A percentile compares a stretch with the other conserved stretches of the same genome.
Conservation (phyloP, 208 protist genomes). For the Trichomonas tenax region DNA sequence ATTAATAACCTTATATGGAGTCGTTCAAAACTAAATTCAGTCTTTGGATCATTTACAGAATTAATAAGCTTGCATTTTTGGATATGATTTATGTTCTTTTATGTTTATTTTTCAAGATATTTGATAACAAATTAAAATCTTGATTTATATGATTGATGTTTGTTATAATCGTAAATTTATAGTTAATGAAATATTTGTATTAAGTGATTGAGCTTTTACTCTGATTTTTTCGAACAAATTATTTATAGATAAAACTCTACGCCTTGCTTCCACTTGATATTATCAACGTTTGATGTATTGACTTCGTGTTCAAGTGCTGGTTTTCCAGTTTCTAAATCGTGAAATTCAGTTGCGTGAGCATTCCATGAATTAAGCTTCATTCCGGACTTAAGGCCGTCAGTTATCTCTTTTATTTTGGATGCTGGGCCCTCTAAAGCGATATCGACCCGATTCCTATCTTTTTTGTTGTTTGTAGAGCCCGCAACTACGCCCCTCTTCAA, state of each 20-base stretch:
- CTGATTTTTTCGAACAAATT: neutral
- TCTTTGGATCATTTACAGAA: too few species aligned
- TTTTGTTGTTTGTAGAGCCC: neutral
- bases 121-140: too few species aligned
- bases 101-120: too few species aligned
- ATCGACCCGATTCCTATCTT: neutral
- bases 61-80: too few species aligned
- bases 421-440: neutral
- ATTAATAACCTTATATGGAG: too few species aligned
- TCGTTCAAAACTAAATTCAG: too few species aligned
- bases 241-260: constrained; percentile 8
- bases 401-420: neutral
- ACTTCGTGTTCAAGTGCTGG: neutral
- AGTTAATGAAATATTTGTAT: too few species aligned
- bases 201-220: too few species aligned
- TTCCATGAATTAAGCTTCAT: neutral
- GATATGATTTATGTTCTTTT: too few species aligned
- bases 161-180: too few species aligned
- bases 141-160: too few species aligned
- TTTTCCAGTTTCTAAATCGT: neutral
- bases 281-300: constrained; percentile 19
- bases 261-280: constrained; percentile 14
- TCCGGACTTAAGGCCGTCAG: neutral
- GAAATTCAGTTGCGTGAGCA: neutral
- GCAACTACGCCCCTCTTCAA: neutral